Evolutionary conservation across 306 rosid genomes (phyloP).

Genomic region (Medicago arabica): DNA sequence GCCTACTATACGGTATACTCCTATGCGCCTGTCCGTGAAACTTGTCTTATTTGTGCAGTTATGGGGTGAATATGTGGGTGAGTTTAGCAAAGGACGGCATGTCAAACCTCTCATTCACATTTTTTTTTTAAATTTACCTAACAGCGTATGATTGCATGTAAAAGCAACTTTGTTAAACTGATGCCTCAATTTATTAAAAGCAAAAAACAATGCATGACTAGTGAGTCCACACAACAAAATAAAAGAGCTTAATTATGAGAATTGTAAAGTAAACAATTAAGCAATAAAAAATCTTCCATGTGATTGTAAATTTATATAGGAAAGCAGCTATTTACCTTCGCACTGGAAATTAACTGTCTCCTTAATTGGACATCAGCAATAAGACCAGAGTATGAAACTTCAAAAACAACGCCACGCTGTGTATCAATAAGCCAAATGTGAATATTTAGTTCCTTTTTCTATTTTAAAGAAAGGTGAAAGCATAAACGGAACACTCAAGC

Average conservation of each 20-base stretch:
- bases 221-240: not conserved
- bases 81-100: not conserved
- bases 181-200: not conserved
- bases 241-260: not conserved
- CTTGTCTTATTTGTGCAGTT: not conserved
- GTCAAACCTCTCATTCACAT: not conserved
- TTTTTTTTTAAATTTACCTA: not conserved
- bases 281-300: not conserved
- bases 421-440: constrained; percentile 16
- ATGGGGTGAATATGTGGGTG: not conserved
- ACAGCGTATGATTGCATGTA: not conserved
- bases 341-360: constrained; percentile 73
- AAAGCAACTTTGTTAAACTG: constrained; percentile 4
- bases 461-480: not conserved
- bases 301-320: not conserved
- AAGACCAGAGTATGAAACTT: constrained; percentile 65
- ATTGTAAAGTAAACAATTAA: constrained; percentile 16
- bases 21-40: constrained; percentile 15
- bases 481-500: not conserved
- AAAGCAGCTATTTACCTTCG: constrained; percentile 60
- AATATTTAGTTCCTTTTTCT: constrained; percentile 6
- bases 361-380: constrained; percentile 59
- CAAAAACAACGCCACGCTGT: constrained; percentile 88
- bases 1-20: not conserved
- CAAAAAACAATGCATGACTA: not conserved